These are phyloP conservation scores for Metschnikowia peoriensis DNA, from an alignment of 805 yeast species.

Conservation along the genomic window DNA sequence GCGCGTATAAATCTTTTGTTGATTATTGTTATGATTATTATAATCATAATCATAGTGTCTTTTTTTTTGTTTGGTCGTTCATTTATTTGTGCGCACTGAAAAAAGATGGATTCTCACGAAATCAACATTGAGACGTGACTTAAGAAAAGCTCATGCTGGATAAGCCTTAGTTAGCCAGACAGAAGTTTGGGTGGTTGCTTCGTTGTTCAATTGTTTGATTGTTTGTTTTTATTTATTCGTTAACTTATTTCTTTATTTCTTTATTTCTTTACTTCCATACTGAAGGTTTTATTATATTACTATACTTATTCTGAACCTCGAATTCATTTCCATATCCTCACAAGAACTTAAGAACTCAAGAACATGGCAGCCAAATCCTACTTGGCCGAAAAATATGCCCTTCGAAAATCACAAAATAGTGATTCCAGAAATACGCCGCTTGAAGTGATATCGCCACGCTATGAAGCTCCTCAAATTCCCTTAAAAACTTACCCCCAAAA, in stretches of 20 bases:
- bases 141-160: background rate
- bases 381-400: conserved; percentile 19
- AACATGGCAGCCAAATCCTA: conserved; percentile 14
- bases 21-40: no score
- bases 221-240: background rate
- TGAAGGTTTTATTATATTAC: background rate
- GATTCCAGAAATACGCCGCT: background rate
- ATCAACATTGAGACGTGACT: background rate
- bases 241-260: background rate
- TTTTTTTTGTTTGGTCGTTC: no score
- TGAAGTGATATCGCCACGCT: background rate
- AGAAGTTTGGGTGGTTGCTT: background rate
- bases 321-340: no score
- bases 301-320: no score
- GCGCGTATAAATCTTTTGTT: no score
- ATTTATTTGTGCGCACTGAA: background rate
- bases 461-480: background rate
- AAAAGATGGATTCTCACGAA: background rate
- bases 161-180: background rate
- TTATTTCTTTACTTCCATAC: background rate
- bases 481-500: background rate
- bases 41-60: no score
- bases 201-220: background rate
- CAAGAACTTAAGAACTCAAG: background rate
- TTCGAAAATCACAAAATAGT: conserved; percentile 2